Evolutionary conservation across 108 stramenopile genomes (phyloP).

Genomic region (Cyclostephanos invisitatus): DNA sequence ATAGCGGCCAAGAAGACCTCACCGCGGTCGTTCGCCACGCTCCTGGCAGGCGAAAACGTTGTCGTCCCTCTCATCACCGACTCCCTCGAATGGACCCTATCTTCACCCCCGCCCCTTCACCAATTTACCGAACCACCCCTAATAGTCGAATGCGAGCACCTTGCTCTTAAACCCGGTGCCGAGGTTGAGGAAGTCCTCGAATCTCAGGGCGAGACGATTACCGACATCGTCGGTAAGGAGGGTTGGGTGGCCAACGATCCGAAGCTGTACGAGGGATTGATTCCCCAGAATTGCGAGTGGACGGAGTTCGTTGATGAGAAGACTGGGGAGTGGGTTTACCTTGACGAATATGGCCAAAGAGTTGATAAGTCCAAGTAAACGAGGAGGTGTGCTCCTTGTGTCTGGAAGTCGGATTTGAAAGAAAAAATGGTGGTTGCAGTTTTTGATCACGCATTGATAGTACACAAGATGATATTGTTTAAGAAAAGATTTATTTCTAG

Average conservation of each 20-base stretch:
- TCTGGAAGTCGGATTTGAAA: neutral
- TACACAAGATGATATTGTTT: neutral
- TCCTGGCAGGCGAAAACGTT: slow-evolving; percentile 79
- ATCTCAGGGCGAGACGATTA: slow-evolving; percentile 77
- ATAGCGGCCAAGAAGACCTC: slow-evolving; percentile 21
- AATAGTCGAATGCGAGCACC: slow-evolving; percentile 91
- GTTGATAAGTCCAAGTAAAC: slow-evolving; percentile 40
- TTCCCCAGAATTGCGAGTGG: slow-evolving; percentile 88
- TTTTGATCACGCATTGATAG: neutral
- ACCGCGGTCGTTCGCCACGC: slow-evolving; percentile 26
- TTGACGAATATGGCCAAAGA: slow-evolving; percentile 80
- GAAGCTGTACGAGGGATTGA: slow-evolving; percentile 82
- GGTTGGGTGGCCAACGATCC: slow-evolving; percentile 85
- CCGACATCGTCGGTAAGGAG: slow-evolving; percentile 87
- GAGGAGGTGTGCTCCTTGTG: neutral
- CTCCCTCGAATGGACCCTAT: slow-evolving; percentile 95
- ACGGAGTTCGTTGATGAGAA: slow-evolving; percentile 90
- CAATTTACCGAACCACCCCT: slow-evolving; percentile 98
- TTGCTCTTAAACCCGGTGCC: slow-evolving; percentile 76
- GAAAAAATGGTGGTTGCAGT: neutral
- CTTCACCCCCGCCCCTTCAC: slow-evolving; percentile 94
- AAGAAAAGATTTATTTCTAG: too few relatives aligned
- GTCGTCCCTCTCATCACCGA: slow-evolving; percentile 90
- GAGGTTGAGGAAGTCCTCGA: slow-evolving; percentile 85
- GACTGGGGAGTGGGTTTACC: slow-evolving; percentile 84